Evolutionary conservation across 208 protist species (phyloP).

Genomic region (Naegleria gruberi): DNA sequence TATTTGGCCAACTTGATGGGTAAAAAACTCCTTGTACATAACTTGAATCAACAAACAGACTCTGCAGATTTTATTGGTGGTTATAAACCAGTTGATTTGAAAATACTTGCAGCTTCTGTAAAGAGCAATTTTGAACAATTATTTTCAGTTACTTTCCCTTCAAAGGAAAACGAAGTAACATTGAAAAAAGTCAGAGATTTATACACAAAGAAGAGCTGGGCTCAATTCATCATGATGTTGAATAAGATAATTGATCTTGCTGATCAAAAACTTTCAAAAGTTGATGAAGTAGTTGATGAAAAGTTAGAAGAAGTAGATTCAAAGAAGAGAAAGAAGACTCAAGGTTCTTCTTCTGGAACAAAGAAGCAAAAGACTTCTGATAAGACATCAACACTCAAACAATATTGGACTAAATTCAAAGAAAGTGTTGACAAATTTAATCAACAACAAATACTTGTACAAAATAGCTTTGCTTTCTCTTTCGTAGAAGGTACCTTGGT

Average conservation of each 20-base stretch:
- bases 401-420: conserved; percentile 54
- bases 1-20: conserved; percentile 67
- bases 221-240: conserved; percentile 44
- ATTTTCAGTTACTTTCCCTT: conserved; percentile 85
- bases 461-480: conserved; percentile 82
- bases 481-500: conserved; percentile 97
- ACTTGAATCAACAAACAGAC: conserved; percentile 98
- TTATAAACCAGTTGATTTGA: conserved; percentile 92
- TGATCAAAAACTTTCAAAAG: conserved; percentile 32
- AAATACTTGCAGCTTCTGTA: conserved; percentile 46
- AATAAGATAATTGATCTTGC: conserved; percentile 41
- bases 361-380: conserved; percentile 22
- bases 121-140: conserved; percentile 75
- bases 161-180: conserved; percentile 63
- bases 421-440: conserved; percentile 49
- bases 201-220: conserved; percentile 58
- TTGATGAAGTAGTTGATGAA: background rate
- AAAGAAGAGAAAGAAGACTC: background rate
- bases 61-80: conserved; percentile 97
- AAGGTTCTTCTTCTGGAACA: background rate
- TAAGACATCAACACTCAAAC: background rate
- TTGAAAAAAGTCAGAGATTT: conserved; percentile 37
- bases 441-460: conserved; percentile 39
- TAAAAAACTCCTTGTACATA: conserved; percentile 86
- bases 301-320: background rate